phyloP scores from a whole-genome alignment of 352 stramenopile genomes.

The Phytophthora sp. region DNA sequence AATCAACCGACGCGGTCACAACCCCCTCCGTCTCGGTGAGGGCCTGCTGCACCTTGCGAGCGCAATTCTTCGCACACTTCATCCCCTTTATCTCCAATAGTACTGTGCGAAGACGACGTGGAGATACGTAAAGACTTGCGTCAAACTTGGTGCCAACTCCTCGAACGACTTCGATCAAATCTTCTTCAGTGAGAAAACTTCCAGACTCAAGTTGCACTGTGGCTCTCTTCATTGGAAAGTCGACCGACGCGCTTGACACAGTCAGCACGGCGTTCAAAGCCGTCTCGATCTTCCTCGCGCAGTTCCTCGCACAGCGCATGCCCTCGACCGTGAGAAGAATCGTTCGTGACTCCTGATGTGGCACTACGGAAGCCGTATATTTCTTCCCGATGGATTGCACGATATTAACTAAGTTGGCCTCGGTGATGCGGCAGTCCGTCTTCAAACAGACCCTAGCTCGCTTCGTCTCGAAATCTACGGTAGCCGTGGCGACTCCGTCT shows the following conservation, averaged over 20 bases:
- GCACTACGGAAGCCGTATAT: conserved; percentile 60
- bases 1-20: conserved; percentile 74
- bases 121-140: conserved; percentile 53
- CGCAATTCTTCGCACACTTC: conserved; percentile 72
- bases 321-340: conserved; percentile 68
- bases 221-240: conserved; percentile 71
- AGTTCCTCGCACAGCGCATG: conserved; percentile 88
- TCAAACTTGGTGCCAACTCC: conserved; percentile 65
- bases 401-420: conserved; percentile 60
- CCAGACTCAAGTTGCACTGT: conserved; percentile 60
- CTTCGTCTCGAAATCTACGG: conserved; percentile 83
- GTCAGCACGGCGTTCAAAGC: conserved; percentile 55
- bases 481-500: conserved; percentile 58
- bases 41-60: conserved; percentile 71
- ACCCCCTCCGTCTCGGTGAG: conserved; percentile 66
- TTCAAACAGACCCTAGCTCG: conserved; percentile 66
- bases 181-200: conserved; percentile 52
- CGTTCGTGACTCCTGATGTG: too few species aligned
- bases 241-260: conserved; percentile 66
- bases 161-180: conserved; percentile 64
- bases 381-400: conserved; percentile 52
- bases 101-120: conserved; percentile 44
- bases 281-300: conserved; percentile 72
- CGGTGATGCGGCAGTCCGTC: conserved; percentile 48
- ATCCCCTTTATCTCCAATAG: conserved; percentile 67